Evolutionary conservation across 2,329 filamentous ascomycete species (phyloP).

Genomic region (Botrytis medusae): DNA sequence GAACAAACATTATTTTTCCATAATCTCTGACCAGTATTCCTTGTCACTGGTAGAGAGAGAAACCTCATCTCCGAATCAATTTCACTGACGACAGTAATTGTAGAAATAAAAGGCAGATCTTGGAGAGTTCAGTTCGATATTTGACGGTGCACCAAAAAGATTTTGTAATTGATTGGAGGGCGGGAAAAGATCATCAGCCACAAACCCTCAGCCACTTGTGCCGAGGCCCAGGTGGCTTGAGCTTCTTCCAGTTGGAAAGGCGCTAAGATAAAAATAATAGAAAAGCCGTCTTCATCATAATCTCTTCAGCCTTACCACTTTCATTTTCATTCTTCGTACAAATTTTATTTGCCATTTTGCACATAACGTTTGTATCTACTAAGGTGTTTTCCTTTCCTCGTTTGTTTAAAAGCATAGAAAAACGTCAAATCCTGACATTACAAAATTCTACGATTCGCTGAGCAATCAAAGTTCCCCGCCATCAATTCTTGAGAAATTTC

Average conservation of each 20-base stretch:
- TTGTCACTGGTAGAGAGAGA: conserved; percentile 1
- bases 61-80: conserved; percentile 12
- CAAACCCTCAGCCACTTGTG: background rate
- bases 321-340: conserved; percentile 9
- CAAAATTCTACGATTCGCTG: background rate
- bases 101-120: background rate
- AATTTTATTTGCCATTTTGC: background rate
- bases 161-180: background rate
- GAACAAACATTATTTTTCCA: conserved; percentile 20
- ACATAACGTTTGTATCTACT: conserved; percentile 12
- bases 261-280: conserved; percentile 13
- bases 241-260: background rate
- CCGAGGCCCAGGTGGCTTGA: background rate
- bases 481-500: conserved; percentile 19
- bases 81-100: background rate
- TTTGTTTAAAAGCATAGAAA: background rate
- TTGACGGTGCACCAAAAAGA: background rate
- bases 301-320: conserved; percentile 12
- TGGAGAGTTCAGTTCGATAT: background rate
- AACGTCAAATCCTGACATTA: background rate
- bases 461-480: conserved; percentile 9
- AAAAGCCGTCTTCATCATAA: conserved; percentile 12
- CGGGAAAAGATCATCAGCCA: background rate
- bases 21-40: conserved; percentile 5
- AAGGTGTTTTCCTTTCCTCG: background rate